These are phyloP conservation scores for Moniliophthora roreri DNA, from an alignment of 1,284 basidiomycete species.

Conservation along the genomic window DNA sequence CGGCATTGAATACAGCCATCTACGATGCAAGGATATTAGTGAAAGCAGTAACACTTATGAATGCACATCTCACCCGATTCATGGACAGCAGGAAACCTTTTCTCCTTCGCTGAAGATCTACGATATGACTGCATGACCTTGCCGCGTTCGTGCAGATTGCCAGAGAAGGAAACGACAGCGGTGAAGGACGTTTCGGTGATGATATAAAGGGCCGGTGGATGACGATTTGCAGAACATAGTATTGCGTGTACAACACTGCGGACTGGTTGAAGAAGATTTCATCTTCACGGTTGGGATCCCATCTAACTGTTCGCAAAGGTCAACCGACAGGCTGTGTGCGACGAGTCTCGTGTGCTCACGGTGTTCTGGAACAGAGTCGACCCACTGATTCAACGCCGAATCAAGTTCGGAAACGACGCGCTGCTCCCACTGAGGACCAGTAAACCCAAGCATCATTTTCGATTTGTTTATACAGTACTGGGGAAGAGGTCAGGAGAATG, in stretches of 20 bases:
- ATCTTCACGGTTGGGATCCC: constrained; percentile 71
- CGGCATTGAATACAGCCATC: constrained; percentile 57
- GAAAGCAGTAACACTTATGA: not conserved
- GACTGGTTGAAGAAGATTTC: constrained; percentile 69
- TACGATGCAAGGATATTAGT: constrained; percentile 17
- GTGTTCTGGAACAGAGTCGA: constrained; percentile 69
- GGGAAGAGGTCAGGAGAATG: too few relatives aligned
- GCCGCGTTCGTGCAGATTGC: constrained; percentile 87
- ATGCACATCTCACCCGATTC: not conserved
- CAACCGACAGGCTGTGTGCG: too few relatives aligned
- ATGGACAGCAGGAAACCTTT: constrained; percentile 25
- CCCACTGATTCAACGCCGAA: constrained; percentile 76
- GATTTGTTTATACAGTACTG: too few relatives aligned
- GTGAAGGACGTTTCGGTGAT: constrained; percentile 55
- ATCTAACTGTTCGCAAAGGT: constrained; percentile 47
- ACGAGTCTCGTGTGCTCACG: constrained; percentile 33
- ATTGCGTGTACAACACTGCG: constrained; percentile 61
- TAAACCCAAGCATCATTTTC: constrained; percentile 43
- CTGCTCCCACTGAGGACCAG: constrained; percentile 65
- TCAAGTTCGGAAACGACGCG: constrained; percentile 75
- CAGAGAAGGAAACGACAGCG: constrained; percentile 67
- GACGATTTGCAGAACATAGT: constrained; percentile 76
- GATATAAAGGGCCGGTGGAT: constrained; percentile 85
- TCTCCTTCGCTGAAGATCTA: constrained; percentile 52
- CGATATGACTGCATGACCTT: constrained; percentile 72